These are phyloP conservation scores for Xerocomus nothofagi DNA, from an alignment of 1,284 basidiomycete genomes.

Conservation along the genomic window DNA sequence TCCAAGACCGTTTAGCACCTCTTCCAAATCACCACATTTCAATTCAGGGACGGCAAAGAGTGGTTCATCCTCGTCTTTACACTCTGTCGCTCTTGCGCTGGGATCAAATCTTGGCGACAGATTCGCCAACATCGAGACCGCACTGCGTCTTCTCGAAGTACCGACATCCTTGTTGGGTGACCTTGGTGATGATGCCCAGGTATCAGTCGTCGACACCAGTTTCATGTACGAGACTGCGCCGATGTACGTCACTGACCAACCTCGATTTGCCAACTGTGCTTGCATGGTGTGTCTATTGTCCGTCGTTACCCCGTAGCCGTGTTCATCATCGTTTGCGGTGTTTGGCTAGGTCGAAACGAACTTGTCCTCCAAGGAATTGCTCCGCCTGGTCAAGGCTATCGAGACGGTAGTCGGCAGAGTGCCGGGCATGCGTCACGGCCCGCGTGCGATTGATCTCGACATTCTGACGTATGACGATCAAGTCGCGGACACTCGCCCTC, in stretches of 20 bases:
- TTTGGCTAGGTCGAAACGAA: slow-evolving; percentile 50
- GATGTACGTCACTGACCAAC: slow-evolving; percentile 95
- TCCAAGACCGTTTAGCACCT: background rate
- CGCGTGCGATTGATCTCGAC: slow-evolving; percentile 81
- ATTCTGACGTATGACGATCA: slow-evolving; percentile 78
- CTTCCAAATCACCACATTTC: background rate
- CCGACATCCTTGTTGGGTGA: slow-evolving; percentile 24
- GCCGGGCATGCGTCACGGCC: slow-evolving; percentile 54
- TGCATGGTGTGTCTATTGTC: slow-evolving; percentile 60
- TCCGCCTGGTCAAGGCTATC: slow-evolving; percentile 72
- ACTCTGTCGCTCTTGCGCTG: slow-evolving; percentile 70
- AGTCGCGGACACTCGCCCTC: slow-evolving; percentile 58
- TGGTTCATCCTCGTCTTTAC: slow-evolving; percentile 32
- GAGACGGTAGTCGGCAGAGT: slow-evolving; percentile 81
- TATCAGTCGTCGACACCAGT: slow-evolving; percentile 74
- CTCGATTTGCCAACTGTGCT: slow-evolving; percentile 87
- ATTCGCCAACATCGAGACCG: slow-evolving; percentile 74
- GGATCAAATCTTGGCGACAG: slow-evolving; percentile 92
- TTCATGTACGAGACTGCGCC: slow-evolving; percentile 94
- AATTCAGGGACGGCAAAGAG: background rate
- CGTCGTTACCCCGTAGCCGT: background rate
- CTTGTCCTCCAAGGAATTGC: slow-evolving; percentile 60
- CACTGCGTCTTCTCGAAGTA: slow-evolving; percentile 23
- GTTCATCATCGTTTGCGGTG: slow-evolving; percentile 18
- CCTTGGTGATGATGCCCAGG: slow-evolving; percentile 24